Evolutionary conservation across 495 filamentous ascomycete genomes (phyloP).

Genomic region (Cercophora newfieldiana): DNA sequence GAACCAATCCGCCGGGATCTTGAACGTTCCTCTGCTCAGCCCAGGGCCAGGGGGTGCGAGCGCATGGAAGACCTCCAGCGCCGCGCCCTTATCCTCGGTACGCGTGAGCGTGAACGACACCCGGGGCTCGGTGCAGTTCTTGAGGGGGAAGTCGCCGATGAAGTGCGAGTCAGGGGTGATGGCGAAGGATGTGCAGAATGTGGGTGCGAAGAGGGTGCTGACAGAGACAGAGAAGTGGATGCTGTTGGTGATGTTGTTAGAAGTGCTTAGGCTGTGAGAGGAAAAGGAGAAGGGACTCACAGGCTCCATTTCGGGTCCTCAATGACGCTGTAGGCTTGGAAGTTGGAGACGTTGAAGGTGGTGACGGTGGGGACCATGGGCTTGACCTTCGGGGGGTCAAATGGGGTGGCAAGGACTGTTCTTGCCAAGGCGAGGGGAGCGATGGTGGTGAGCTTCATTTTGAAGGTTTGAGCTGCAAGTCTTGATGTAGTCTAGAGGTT

Average conservation of each 20-base stretch:
- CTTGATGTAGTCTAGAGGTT: background rate
- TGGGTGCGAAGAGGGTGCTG: background rate
- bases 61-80: conserved; percentile 4
- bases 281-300: background rate
- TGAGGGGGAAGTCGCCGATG: conserved; percentile 3
- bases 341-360: conserved; percentile 14
- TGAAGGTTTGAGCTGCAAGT: background rate
- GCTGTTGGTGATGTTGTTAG: background rate
- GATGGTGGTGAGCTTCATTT: background rate
- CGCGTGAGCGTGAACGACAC: conserved; percentile 12
- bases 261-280: background rate
- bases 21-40: background rate
- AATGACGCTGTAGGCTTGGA: conserved; percentile 11
- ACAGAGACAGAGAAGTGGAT: conserved; percentile 9
- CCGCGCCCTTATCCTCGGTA: background rate
- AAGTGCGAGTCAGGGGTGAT: conserved; percentile 2
- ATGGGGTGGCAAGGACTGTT: background rate
- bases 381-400: background rate
- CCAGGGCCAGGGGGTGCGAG: background rate
- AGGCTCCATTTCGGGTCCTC: conserved; percentile 4
- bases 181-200: background rate
- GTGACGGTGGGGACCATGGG: conserved; percentile 5
- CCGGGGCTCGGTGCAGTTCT: conserved; percentile 11
- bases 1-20: conserved; percentile 4
- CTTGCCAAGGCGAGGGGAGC: background rate